A percentile compares a stretch with the other conserved stretches of the same genome.
phyloP scores from a whole-genome alignment of 441 rosid species.

The Adansonia gregorii region DNA sequence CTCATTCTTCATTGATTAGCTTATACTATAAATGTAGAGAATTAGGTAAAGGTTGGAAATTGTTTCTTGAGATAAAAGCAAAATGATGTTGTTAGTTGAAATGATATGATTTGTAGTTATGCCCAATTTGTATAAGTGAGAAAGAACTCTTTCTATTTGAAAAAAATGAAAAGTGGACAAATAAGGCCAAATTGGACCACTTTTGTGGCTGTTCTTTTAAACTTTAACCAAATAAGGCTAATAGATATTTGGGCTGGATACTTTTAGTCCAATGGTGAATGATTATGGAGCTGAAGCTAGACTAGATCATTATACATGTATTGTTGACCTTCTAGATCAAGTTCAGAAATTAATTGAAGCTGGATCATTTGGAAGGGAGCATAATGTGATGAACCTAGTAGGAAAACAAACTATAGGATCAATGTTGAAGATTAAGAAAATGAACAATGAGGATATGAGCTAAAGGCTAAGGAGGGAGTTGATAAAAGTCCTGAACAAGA shows the following conservation, averaged over 20 bases:
- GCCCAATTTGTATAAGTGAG: slow-evolving; percentile 65
- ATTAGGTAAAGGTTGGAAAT: slow-evolving; percentile 59
- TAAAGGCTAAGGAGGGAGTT: too few species aligned
- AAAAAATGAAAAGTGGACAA: slow-evolving; percentile 52
- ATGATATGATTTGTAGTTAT: slow-evolving; percentile 78
- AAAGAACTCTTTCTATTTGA: slow-evolving; percentile 58
- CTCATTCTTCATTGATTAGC: slow-evolving; percentile 65
- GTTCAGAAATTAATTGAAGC: slow-evolving; percentile 75
- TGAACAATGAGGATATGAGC: too few species aligned
- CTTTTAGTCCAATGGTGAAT: slow-evolving; percentile 62
- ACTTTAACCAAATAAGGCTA: slow-evolving; percentile 79
- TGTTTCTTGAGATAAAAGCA: slow-evolving; percentile 50
- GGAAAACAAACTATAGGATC: too few species aligned
- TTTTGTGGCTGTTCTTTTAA: slow-evolving; percentile 67
- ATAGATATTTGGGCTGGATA: slow-evolving; percentile 52
- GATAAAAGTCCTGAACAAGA: too few species aligned
- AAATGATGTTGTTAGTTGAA: slow-evolving; percentile 73
- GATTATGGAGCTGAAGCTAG: slow-evolving; percentile 59
- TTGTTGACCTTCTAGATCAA: slow-evolving; percentile 84
- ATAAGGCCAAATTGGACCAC: slow-evolving; percentile 73
- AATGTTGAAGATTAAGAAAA: too few species aligned
- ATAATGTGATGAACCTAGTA: too few species aligned
- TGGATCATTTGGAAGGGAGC: neutral
- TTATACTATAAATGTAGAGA: slow-evolving; percentile 86
- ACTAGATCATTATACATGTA: slow-evolving; percentile 78